A percentile compares a stretch with the other conserved stretches of the same genome.
Evolutionary conservation across 2,329 filamentous ascomycete genomes (phyloP).

Genomic region (Bipolaris oryzae): DNA sequence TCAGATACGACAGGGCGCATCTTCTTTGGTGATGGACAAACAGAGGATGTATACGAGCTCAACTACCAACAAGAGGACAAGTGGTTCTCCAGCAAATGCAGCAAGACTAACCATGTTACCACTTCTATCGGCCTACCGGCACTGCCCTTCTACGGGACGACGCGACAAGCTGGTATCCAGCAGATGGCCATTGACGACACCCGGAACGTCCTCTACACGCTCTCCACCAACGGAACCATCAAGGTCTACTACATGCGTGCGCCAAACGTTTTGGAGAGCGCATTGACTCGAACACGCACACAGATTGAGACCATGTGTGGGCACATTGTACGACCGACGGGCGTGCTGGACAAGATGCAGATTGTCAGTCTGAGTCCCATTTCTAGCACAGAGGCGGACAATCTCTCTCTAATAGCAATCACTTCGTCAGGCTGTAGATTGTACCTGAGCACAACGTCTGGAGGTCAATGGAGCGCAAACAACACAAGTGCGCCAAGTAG

Average conservation of each 20-base stretch:
- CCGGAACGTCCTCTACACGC: constrained; percentile 84
- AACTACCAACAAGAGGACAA: constrained; percentile 97
- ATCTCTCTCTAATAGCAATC: constrained; percentile 86
- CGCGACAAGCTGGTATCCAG: constrained; percentile 65
- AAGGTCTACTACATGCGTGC: constrained; percentile 86
- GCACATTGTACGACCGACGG: constrained; percentile 77
- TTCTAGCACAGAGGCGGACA: constrained; percentile 75
- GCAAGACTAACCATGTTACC: constrained; percentile 86
- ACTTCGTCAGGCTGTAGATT: constrained; percentile 90
- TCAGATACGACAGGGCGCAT: constrained; percentile 82
- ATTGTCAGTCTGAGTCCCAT: constrained; percentile 90
- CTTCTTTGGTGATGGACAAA: constrained; percentile 82
- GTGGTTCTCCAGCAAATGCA: constrained; percentile 90
- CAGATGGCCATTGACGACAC: constrained; percentile 90
- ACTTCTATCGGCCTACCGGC: constrained; percentile 68
- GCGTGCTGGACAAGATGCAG: constrained; percentile 69
- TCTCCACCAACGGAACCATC: constrained; percentile 87
- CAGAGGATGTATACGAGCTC: constrained; percentile 90
- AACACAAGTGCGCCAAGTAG: constrained; percentile 78
- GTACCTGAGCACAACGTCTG: constrained; percentile 87
- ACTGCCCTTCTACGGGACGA: constrained; percentile 34
- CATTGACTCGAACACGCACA: constrained; percentile 60
- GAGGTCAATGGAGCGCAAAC: constrained; percentile 65
- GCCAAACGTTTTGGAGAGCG: constrained; percentile 57
- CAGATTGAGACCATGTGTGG: constrained; percentile 73